Evolutionary conservation across 176 grass and related monocot genomes (phyloP), one percentile per base, ranked within the genome.

Genomic region (Carex kokanica): DNA sequence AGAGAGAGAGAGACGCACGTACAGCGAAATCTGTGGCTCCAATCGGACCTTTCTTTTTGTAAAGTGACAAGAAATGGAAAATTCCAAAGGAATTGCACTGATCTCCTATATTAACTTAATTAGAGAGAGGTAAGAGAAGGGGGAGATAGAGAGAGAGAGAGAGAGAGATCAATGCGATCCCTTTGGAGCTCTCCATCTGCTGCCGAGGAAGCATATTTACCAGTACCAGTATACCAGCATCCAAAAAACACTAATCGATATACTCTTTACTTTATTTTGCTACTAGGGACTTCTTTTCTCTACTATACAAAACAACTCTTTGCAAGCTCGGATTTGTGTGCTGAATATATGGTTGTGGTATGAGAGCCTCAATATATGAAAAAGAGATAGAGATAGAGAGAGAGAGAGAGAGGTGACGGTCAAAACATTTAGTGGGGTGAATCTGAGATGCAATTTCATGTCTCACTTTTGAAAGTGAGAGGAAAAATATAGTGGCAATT

Each of bases 41-140:
- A 14, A 36, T 17, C 13, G 34, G 4, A 38, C 31, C 32, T 17
- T 70, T 41, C 6, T 16, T 67, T 74, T 16, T 77, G 24, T 55
- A 31, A 53, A 74, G 72, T 52, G 84, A 60, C 85, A 84, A 84
- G 85, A 7, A 63, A 88, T 73, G 92, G 92, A 86, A 73, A 92
- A 94, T 94, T 94, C 92, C 90, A 94, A 82, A 88, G 90, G 87
- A 88, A 94, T 94, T 83, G 92, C 92, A 94, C 82, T 94, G 88
- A 94, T 92, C 92, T 23, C 72, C 83, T 80, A 64, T 21, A 32
- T 18, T 12, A 70, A 29, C 27, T 43, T 27, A 2, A 21, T 1
- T 1, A n/a, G 5, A n/a, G 57, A 59, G 5, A n/a, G 56, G 38
- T 43, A 8, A 43, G 41, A 43, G 41, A 38, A 38, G 7, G 6